Evolutionary conservation across 768 basidiomycete genomes (phyloP).

Genomic region (Leccinum variicolor): DNA sequence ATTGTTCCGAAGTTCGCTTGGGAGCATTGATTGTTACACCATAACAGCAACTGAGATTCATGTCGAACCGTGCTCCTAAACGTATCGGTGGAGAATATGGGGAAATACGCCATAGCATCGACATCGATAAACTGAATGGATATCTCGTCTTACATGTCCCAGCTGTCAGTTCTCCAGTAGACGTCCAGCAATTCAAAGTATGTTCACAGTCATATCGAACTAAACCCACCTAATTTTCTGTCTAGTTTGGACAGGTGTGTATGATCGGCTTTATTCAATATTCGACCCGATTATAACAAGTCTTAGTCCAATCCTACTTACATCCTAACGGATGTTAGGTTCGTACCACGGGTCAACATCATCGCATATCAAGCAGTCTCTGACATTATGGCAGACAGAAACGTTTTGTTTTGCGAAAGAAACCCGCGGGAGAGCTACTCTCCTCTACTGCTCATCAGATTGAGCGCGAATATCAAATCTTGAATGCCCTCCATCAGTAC

Average conservation of each 20-base stretch:
- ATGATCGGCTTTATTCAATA: background rate
- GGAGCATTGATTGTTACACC: background rate
- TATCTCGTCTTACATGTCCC: conserved; percentile 61
- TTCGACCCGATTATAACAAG: background rate
- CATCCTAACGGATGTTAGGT: conserved; percentile 79
- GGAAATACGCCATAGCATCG: conserved; percentile 65
- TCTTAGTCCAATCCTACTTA: conserved; percentile 93
- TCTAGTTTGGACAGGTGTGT: conserved; percentile 83
- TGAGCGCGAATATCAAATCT: conserved; percentile 86
- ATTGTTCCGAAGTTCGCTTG: background rate
- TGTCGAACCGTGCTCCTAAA: conserved; percentile 28
- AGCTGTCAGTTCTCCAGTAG: conserved; percentile 58
- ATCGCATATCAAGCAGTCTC: conserved; percentile 1
- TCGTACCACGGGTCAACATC: conserved; percentile 21
- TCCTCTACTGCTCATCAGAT: conserved; percentile 93
- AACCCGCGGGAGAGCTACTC: conserved; percentile 83
- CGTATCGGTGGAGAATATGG: conserved; percentile 77
- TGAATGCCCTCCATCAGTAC: conserved; percentile 72
- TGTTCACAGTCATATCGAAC: conserved; percentile 16
- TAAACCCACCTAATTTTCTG: conserved; percentile 1
- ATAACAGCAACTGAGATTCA: conserved; percentile 1
- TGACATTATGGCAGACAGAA: conserved; percentile 35
- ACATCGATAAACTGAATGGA: conserved; percentile 56
- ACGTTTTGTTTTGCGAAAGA: conserved; percentile 87
- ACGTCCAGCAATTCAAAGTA: conserved; percentile 92